These are phyloP conservation scores for Oryza longistaminata DNA, from an alignment of 176 grass and related monocot species.

Conservation along the genomic window DNA sequence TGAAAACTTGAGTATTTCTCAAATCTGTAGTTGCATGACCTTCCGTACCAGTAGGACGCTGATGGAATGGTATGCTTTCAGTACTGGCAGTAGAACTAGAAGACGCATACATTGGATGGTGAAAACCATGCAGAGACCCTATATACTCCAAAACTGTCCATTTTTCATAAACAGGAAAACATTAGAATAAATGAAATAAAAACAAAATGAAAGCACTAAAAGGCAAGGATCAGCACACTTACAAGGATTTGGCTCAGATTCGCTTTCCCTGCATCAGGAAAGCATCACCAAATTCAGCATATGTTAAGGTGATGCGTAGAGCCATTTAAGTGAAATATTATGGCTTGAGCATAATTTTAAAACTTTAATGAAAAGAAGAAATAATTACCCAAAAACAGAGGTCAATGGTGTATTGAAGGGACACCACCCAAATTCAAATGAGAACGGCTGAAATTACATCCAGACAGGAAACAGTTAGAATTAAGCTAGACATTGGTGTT, in stretches of 20 bases:
- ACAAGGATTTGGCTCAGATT: slow-evolving; percentile 36
- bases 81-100: slow-evolving; percentile 33
- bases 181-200: not conserved
- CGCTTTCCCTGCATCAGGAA: slow-evolving; percentile 35
- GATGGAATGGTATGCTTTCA: slow-evolving; percentile 45
- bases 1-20: slow-evolving; percentile 39
- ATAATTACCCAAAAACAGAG: slow-evolving; percentile 61
- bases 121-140: slow-evolving; percentile 29
- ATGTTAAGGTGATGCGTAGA: not conserved
- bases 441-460: slow-evolving; percentile 43
- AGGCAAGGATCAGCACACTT: slow-evolving; percentile 15
- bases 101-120: slow-evolving; percentile 30
- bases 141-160: slow-evolving; percentile 36
- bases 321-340: not conserved
- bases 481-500: not conserved
- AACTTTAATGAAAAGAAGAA: not conserved
- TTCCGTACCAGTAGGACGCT: slow-evolving; percentile 21
- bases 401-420: slow-evolving; percentile 51
- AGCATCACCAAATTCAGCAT: not conserved
- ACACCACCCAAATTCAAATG: slow-evolving; percentile 14
- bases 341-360: not conserved
- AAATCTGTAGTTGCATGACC: slow-evolving; percentile 38
- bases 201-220: not conserved
- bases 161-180: slow-evolving; percentile 24
- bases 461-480: not conserved